phyloP scores from a whole-genome alignment of 2,329 filamentous ascomycete genomes.

The Aspergillus amoenus region DNA sequence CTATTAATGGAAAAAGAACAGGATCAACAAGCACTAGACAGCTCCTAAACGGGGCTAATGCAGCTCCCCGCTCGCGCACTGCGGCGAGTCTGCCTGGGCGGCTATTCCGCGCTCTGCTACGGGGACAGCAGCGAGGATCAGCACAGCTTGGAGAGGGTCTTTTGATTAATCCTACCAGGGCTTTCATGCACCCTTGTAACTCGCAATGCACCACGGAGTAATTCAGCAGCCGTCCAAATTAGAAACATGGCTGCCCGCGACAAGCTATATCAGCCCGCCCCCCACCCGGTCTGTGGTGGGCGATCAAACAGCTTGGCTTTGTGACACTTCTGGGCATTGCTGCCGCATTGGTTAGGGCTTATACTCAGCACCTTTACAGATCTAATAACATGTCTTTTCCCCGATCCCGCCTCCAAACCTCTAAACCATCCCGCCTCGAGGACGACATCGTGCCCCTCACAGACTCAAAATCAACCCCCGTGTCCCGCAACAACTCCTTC shows the following conservation, averaged over 20 bases:
- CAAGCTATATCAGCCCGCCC: constrained; percentile 1
- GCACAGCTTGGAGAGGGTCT: too few species aligned
- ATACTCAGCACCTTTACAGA: background rate
- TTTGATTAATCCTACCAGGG: background rate
- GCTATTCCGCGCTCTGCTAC: background rate
- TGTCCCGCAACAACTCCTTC: constrained; percentile 18
- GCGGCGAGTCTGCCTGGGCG: background rate
- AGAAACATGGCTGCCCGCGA: background rate
- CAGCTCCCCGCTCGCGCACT: constrained; percentile 3
- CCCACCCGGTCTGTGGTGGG: background rate
- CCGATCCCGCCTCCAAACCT: constrained; percentile 28
- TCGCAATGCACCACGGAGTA: background rate
- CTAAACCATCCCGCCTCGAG: constrained; percentile 25
- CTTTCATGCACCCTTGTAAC: background rate
- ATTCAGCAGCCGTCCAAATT: constrained; percentile 3
- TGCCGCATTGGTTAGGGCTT: too few species aligned
- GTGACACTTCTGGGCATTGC: background rate
- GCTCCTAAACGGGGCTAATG: constrained; percentile 2
- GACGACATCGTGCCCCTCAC: constrained; percentile 10
- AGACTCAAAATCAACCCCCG: background rate
- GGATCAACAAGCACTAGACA: background rate
- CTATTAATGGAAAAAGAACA: background rate
- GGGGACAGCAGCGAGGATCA: background rate
- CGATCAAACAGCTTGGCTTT: constrained; percentile 12
- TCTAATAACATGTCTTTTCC: constrained; percentile 30